Percentiles rank a stretch among this genome's conserved stretches.
These are phyloP conservation scores for Panellus pusillus DNA, from an alignment of 768 basidiomycete genomes.

Conservation along the genomic window DNA sequence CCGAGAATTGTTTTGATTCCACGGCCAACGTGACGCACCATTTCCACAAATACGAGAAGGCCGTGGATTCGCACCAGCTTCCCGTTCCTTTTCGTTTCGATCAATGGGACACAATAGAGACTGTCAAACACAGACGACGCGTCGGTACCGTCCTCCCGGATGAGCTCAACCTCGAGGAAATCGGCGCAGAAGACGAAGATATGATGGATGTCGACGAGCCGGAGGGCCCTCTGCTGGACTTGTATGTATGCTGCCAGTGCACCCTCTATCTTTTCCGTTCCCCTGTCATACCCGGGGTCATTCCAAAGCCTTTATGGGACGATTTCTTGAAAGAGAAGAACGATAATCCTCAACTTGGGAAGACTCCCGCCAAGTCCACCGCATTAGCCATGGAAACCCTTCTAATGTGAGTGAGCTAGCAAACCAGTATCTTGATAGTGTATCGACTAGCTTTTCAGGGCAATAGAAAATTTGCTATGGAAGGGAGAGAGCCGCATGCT, in stretches of 20 bases:
- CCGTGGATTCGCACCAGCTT: constrained; percentile 68
- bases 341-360: constrained; percentile 56
- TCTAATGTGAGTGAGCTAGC: constrained; percentile 49
- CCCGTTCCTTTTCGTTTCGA: constrained; percentile 59
- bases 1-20: constrained; percentile 17
- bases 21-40: constrained; percentile 70
- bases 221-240: constrained; percentile 63
- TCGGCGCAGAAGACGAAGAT: constrained; percentile 36
- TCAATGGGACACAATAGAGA: constrained; percentile 57
- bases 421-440: constrained; percentile 2
- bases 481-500: constrained; percentile 62
- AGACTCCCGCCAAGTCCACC: constrained; percentile 55
- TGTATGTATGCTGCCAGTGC: constrained; percentile 86
- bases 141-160: constrained; percentile 34
- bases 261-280: constrained; percentile 72
- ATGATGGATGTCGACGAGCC: constrained; percentile 36
- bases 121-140: constrained; percentile 54
- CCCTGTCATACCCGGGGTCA: constrained; percentile 69
- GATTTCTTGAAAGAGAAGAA: constrained; percentile 63
- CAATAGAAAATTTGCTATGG: constrained; percentile 78
- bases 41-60: constrained; percentile 72
- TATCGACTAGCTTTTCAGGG: constrained; percentile 32
- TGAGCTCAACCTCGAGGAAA: constrained; percentile 44
- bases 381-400: constrained; percentile 65
- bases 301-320: constrained; percentile 61